Conservation (phyloP, 1,139 yeast genomes). For the Saccharomyces hybrid region DNA sequence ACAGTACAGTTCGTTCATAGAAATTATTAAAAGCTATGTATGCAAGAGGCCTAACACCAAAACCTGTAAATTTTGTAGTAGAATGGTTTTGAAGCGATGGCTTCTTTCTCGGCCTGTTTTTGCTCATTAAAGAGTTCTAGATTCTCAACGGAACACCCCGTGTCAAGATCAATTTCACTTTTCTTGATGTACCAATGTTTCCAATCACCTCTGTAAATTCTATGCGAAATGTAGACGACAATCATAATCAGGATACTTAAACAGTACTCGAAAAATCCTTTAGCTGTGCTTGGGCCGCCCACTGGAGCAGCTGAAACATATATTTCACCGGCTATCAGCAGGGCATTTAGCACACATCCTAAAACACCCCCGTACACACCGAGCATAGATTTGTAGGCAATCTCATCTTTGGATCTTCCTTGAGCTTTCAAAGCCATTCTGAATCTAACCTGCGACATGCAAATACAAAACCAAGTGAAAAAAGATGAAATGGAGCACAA, state of each 20-base stretch:
- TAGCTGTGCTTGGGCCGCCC: constrained; percentile 39
- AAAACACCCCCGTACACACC: constrained; percentile 44
- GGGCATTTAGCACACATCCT: constrained; percentile 37
- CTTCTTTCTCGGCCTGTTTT: constrained; percentile 37
- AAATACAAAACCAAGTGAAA: constrained; percentile 54
- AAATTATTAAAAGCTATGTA: background rate
- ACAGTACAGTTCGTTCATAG: too few species aligned
- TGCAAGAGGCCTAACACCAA: constrained; percentile 8
- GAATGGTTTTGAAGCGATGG: constrained; percentile 9
- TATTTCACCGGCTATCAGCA: constrained; percentile 47
- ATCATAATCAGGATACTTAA: constrained; percentile 53
- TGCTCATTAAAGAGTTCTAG: constrained; percentile 61
- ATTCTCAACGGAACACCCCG: constrained; percentile 67
- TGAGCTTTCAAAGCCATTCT: constrained; percentile 49
- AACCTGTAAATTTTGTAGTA: constrained; percentile 12
- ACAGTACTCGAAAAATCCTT: constrained; percentile 48
- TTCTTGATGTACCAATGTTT: constrained; percentile 39
- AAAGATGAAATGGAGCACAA: constrained; percentile 53
- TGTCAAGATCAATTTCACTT: constrained; percentile 50
- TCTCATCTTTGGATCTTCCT: constrained; percentile 43
- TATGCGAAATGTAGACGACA: constrained; percentile 44
- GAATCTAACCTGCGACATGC: constrained; percentile 48
- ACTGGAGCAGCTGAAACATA: constrained; percentile 67
- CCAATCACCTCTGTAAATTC: constrained; percentile 47
- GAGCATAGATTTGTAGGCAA: constrained; percentile 43